Conservation (phyloP, 2,329 filamentous ascomycete species). For the Lomentospora prolificans region DNA sequence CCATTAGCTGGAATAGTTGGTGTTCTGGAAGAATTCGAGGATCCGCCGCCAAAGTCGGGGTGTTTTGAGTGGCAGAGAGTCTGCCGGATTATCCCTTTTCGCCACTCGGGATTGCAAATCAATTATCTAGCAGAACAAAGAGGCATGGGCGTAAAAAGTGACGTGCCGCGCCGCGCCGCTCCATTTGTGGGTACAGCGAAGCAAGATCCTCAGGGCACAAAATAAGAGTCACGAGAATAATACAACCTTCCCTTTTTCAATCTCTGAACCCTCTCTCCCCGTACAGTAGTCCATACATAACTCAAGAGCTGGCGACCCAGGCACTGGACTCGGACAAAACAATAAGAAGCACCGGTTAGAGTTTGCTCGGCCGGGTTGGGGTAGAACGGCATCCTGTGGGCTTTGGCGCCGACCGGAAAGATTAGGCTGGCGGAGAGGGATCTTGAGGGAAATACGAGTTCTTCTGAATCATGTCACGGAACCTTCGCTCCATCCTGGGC, state of each 20-base stretch:
- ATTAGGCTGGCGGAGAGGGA: too few species aligned
- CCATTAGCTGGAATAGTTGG: too few species aligned
- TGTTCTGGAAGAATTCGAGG: background rate
- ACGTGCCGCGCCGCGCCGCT: too few species aligned
- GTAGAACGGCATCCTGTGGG: too few species aligned
- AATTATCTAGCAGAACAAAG: too few species aligned
- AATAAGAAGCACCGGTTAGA: background rate
- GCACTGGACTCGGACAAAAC: background rate
- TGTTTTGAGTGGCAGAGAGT: background rate
- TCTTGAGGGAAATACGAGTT: too few species aligned
- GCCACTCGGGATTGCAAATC: background rate
- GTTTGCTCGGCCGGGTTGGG: background rate
- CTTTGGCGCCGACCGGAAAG: too few species aligned
- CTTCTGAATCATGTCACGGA: conserved; percentile 25
- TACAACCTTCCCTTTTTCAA: background rate
- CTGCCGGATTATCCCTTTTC: background rate
- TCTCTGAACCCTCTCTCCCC: background rate
- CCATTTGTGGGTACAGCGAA: too few species aligned
- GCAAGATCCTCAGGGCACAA: background rate
- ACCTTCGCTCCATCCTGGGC: conserved; percentile 28
- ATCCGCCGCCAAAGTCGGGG: too few species aligned
- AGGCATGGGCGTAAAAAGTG: too few species aligned
- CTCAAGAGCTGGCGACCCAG: too few species aligned
- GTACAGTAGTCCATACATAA: background rate
- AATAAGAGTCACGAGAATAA: too few species aligned